Evolutionary conservation across 805 yeast species (phyloP).

Genomic region (Tetrapisispora pingtungensis): DNA sequence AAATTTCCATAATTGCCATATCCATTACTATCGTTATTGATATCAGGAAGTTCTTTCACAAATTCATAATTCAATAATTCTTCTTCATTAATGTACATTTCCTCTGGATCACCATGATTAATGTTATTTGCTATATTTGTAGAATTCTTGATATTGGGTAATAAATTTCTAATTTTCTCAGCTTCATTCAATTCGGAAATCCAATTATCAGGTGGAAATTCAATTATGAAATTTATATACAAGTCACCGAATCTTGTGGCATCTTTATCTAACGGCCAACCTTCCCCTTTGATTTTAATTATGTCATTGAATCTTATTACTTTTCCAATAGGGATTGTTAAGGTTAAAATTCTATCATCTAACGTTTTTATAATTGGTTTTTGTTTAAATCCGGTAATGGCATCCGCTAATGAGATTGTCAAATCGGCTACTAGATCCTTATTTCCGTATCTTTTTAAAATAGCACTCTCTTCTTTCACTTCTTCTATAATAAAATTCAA

Average conservation of each 20-base stretch:
- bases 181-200: slow-evolving; percentile 62
- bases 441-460: slow-evolving; percentile 43
- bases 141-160: slow-evolving; percentile 33
- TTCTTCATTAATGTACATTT: slow-evolving; percentile 18
- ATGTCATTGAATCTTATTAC: slow-evolving; percentile 71
- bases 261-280: slow-evolving; percentile 60
- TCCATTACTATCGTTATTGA: slow-evolving; percentile 3
- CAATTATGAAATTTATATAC: slow-evolving; percentile 58
- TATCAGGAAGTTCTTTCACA: slow-evolving; percentile 8
- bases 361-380: slow-evolving; percentile 56
- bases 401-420: slow-evolving; percentile 61
- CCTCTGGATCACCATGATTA: slow-evolving; percentile 11
- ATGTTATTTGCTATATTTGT: neutral
- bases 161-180: slow-evolving; percentile 40
- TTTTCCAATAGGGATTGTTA: slow-evolving; percentile 65
- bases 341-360: slow-evolving; percentile 64
- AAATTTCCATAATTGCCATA: neutral
- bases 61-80: slow-evolving; percentile 22
- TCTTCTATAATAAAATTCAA: slow-evolving; percentile 53
- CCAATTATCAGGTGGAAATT: slow-evolving; percentile 83
- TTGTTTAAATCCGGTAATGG: slow-evolving; percentile 71
- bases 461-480: slow-evolving; percentile 17
- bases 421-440: slow-evolving; percentile 55
- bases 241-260: slow-evolving; percentile 49
- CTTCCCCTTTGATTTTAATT: slow-evolving; percentile 58